phyloP scores from a whole-genome alignment of 345 rosid genomes.

The Euphorbia lathyris region DNA sequence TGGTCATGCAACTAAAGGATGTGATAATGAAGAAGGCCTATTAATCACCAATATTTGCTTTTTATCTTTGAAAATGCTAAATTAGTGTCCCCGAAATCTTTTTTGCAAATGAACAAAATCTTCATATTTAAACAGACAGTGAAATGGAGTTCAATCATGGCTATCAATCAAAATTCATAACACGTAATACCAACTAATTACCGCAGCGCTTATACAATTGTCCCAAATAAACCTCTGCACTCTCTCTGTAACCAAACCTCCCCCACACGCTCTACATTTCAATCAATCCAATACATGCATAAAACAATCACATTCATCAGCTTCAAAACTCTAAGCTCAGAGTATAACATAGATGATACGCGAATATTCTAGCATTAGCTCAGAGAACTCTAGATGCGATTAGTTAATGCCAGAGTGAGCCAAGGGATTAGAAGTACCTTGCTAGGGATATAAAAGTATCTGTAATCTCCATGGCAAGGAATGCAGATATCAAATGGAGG shows the following conservation, averaged over 20 bases:
- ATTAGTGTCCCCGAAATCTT: not conserved
- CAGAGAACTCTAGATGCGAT: not conserved
- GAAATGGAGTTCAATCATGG: not conserved
- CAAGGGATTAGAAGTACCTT: conserved; percentile 35
- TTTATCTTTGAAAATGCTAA: not conserved
- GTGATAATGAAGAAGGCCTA: not conserved
- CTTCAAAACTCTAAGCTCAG: not conserved
- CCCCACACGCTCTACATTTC: conserved; percentile 46
- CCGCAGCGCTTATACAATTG: conserved; percentile 48
- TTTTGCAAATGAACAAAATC: not conserved
- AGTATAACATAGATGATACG: too few species aligned
- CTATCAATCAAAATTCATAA: not conserved
- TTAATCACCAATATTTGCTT: not conserved
- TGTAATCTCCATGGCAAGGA: conserved; percentile 71
- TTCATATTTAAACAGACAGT: not conserved
- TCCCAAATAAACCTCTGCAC: conserved; percentile 75
- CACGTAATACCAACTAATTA: conserved; percentile 22
- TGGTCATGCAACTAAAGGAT: conserved; percentile 16
- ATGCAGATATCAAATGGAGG: conserved; percentile 59
- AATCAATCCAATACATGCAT: conserved; percentile 4
- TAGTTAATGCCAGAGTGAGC: not conserved
- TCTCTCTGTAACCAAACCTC: conserved; percentile 51
- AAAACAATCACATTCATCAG: not conserved
- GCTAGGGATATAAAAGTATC: conserved; percentile 47
- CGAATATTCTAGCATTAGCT: too few species aligned